Evolutionary conservation across 2,329 filamentous ascomycete species (phyloP), one percentile per base, ranked within the genome.

Genomic region (Cladophialophora psammophila): DNA sequence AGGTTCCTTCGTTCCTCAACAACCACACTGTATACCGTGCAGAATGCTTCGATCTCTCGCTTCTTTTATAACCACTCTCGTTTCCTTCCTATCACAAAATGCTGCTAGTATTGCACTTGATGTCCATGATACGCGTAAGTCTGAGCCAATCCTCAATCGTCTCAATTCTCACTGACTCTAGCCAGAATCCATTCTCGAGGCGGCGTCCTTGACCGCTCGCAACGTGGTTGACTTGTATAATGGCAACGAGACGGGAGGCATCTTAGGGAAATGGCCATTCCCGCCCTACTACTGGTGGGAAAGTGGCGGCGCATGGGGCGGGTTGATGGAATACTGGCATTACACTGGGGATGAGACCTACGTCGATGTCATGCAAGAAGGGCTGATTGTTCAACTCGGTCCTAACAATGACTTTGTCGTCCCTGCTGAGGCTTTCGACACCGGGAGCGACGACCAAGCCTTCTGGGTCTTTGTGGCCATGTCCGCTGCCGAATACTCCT

Each of bases 391-490:
- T 32, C 88, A 88, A 86, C 75, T 84, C 80, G 88, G 88, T 1
- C 83, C 85, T 0, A 76, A 84, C 8, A 81, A 83, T 65, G 83
- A 91, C 77, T 90, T 85, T 73, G 87, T 91, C 83, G 81, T 85
- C 3, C 81, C 84, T 0, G 77, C 68, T 60, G 71, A 76, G 70
- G 67, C 60, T 38, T 75, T 75, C 60, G 68, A 74, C 59, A 68
- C 71, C 42, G 72, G 89, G 71, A 92, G 91, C 76, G 89, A 91
- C 69, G 89, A 91, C 73, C 89, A 92, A 76, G 86, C 84, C 35
- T 90, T 90, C 76, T 91, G 89, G 89, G 89, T 83, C 31, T 85
- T 90, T 76, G 84, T 88, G 5, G 87, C 88, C 45, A 88, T 91
- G 84, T 81, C 86, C 9, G 89, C 89, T 1, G 88, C 88, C 58